These are phyloP conservation scores for Solanum chilense DNA, from an alignment of 257 asterid genomes.

Conservation along the genomic window DNA sequence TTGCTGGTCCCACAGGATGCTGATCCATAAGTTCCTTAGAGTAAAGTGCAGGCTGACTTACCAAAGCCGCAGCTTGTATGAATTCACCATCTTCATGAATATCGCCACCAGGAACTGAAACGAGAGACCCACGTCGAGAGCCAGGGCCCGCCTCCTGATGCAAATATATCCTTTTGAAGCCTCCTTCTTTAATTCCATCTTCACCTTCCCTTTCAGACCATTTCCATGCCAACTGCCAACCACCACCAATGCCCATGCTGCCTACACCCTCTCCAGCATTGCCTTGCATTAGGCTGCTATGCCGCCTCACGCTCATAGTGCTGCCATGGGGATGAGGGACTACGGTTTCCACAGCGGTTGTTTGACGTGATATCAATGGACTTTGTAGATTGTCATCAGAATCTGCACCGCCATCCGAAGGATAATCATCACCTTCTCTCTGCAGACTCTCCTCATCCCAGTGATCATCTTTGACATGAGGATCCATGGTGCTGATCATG, in stretches of 20 bases:
- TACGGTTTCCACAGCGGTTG: constrained; percentile 42
- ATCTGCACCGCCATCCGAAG: constrained; percentile 27
- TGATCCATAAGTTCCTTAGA: constrained; percentile 40
- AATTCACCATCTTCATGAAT: constrained; percentile 35
- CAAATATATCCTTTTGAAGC: constrained; percentile 58
- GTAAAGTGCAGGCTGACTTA: constrained; percentile 67
- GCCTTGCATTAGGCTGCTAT: constrained; percentile 41
- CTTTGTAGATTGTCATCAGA: constrained; percentile 50
- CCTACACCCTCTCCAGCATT: constrained; percentile 29
- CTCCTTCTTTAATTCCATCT: constrained; percentile 55
- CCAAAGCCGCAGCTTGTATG: constrained; percentile 65
- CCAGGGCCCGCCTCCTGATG: constrained; percentile 48
- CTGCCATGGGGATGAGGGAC: constrained; percentile 38
- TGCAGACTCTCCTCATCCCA: constrained; percentile 72
- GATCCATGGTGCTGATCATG: constrained; percentile 63
- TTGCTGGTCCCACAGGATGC: constrained; percentile 53
- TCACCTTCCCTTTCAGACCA: constrained; percentile 61
- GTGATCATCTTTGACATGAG: constrained; percentile 36
- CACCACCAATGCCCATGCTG: constrained; percentile 70
- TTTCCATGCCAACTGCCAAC: constrained; percentile 85
- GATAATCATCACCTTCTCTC: constrained; percentile 47
- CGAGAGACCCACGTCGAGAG: constrained; percentile 57
- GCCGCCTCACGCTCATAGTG: constrained; percentile 29
- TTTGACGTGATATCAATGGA: constrained; percentile 69
- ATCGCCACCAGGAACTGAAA: constrained; percentile 44